Percentiles rank a stretch among this genome's conserved stretches.
phyloP scores from a whole-genome alignment of 306 rosid genomes.

The Cotoneaster glaucophyllus region DNA sequence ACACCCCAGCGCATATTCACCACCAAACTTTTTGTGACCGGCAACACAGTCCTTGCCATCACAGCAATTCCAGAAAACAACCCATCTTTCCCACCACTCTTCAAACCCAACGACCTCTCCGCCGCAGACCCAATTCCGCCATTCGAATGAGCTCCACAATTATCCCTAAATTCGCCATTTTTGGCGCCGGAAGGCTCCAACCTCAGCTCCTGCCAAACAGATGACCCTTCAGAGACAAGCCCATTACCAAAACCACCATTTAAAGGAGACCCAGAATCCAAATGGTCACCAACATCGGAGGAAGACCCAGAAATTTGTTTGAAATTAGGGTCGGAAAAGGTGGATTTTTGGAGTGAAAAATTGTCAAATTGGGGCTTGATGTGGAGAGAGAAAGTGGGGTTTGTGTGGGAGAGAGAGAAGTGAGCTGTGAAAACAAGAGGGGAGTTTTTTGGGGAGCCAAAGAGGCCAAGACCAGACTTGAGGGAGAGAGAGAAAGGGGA shows the following conservation, averaged over 20 bases:
- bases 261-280: slow-evolving; percentile 15
- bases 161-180: slow-evolving; percentile 7
- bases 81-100: slow-evolving; percentile 27
- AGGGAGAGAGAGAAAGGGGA: slow-evolving; percentile 64
- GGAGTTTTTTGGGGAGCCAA: slow-evolving; percentile 65
- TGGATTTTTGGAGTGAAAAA: slow-evolving; percentile 52
- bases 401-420: slow-evolving; percentile 47
- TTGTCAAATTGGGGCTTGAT: slow-evolving; percentile 71
- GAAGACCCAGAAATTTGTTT: slow-evolving; percentile 21
- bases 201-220: slow-evolving; percentile 65
- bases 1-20: slow-evolving; percentile 67
- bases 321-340: slow-evolving; percentile 32
- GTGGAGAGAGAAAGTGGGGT: slow-evolving; percentile 65
- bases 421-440: slow-evolving; percentile 70
- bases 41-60: slow-evolving; percentile 58
- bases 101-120: slow-evolving; percentile 26
- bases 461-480: slow-evolving; percentile 74
- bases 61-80: slow-evolving; percentile 43
- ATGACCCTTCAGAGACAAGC: slow-evolving; percentile 28
- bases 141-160: slow-evolving; percentile 8
- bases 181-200: slow-evolving; percentile 45
- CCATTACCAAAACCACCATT: slow-evolving; percentile 28
- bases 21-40: slow-evolving; percentile 38
- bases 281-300: slow-evolving; percentile 3
- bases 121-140: slow-evolving; percentile 17